phyloP scores from a whole-genome alignment of 495 filamentous ascomycete genomes.

The Neurospora sp. region DNA sequence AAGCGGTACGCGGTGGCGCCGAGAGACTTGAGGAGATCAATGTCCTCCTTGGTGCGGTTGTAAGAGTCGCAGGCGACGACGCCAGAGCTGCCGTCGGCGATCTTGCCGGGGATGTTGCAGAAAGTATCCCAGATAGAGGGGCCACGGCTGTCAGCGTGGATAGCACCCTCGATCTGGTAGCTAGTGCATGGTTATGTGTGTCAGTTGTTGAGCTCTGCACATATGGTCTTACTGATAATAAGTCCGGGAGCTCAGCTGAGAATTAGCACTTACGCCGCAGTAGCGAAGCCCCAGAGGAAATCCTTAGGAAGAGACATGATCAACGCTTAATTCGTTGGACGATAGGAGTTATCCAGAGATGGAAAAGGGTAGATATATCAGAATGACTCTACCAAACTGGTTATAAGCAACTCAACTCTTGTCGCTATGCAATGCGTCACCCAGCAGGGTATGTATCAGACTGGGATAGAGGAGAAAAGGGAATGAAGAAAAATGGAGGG shows the following conservation, averaged over 20 bases:
- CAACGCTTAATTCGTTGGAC: background rate
- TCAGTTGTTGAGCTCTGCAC: background rate
- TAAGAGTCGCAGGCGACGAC: constrained; percentile 69
- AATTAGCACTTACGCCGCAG: constrained; percentile 48
- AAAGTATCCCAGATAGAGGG: constrained; percentile 74
- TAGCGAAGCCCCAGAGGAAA: constrained; percentile 78
- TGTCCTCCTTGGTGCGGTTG: constrained; percentile 62
- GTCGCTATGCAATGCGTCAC: background rate
- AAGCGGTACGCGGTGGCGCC: constrained; percentile 62
- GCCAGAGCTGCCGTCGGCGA: constrained; percentile 58
- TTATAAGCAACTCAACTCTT: background rate
- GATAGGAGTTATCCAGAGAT: background rate
- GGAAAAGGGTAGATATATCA: background rate
- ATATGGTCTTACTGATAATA: background rate
- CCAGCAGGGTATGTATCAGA: background rate
- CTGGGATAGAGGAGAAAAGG: background rate
- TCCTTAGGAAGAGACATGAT: constrained; percentile 54
- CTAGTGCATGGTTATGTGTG: constrained; percentile 21
- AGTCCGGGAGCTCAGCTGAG: background rate
- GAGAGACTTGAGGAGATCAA: constrained; percentile 56
- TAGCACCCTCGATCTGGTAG: constrained; percentile 69
- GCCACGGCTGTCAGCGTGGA: constrained; percentile 55
- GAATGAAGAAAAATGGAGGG: background rate
- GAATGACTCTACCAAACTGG: background rate
- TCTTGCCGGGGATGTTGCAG: constrained; percentile 62